A percentile compares a stretch with the other conserved stretches of the same genome.
phyloP scores from a whole-genome alignment of 1,284 basidiomycete genomes.

The Microstroma glucosiphilum region DNA sequence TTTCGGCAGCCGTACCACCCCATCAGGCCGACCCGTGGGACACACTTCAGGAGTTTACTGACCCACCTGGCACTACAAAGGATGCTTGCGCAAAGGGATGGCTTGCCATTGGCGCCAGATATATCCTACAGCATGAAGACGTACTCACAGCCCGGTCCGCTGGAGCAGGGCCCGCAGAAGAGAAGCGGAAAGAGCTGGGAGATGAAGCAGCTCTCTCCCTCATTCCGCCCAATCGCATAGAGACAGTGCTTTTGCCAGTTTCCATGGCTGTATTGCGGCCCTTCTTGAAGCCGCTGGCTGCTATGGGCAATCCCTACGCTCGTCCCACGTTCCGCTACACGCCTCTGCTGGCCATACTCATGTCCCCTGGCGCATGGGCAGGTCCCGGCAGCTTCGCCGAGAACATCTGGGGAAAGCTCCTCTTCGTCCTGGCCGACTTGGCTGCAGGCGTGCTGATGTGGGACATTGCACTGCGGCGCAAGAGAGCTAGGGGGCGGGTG shows the following conservation, averaged over 20 bases:
- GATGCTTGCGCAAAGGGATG: slow-evolving; percentile 33
- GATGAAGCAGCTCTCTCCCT: not conserved
- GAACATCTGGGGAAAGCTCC: slow-evolving; percentile 69
- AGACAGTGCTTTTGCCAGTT: not conserved
- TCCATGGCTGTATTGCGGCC: slow-evolving; percentile 20
- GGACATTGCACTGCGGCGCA: slow-evolving; percentile 55
- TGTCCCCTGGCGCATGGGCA: slow-evolving; percentile 63
- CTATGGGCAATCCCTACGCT: slow-evolving; percentile 70
- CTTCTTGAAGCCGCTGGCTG: slow-evolving; percentile 30
- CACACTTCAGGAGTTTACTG: slow-evolving; percentile 21
- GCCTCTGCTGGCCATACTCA: slow-evolving; percentile 74
- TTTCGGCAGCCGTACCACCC: slow-evolving; percentile 17
- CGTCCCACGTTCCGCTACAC: slow-evolving; percentile 94
- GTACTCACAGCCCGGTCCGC: not conserved
- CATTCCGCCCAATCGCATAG: not conserved
- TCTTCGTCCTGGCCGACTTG: slow-evolving; percentile 82
- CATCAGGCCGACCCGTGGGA: slow-evolving; percentile 9
- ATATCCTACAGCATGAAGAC: slow-evolving; percentile 54
- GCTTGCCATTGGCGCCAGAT: slow-evolving; percentile 52
- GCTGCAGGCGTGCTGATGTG: slow-evolving; percentile 73
- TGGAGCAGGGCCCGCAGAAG: not conserved
- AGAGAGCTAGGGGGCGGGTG: not conserved
- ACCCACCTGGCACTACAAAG: slow-evolving; percentile 17
- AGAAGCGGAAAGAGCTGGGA: not conserved
- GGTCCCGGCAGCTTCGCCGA: not conserved